phyloP scores from a whole-genome alignment of 495 filamentous ascomycete species.

The Bryoglossum gracile region DNA sequence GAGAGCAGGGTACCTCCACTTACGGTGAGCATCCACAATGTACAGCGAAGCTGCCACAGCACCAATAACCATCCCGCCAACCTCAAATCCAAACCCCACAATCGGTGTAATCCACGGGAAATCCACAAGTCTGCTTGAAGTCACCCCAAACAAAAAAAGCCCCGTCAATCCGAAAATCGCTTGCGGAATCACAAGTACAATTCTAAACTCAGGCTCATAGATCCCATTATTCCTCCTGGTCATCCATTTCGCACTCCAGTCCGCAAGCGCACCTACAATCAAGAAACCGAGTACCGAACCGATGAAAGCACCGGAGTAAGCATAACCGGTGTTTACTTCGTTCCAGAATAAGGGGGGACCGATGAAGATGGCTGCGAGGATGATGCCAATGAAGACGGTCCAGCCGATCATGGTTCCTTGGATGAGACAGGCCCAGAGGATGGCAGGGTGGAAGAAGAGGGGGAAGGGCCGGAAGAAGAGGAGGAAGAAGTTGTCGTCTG shows the following conservation, averaged over 20 bases:
- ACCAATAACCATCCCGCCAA: constrained; percentile 85
- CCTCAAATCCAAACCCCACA: constrained; percentile 68
- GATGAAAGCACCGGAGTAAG: constrained; percentile 81
- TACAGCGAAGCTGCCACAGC: constrained; percentile 77
- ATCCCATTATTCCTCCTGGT: constrained; percentile 69
- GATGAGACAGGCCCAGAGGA: constrained; percentile 84
- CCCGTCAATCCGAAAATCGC: constrained; percentile 71
- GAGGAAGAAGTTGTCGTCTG: constrained; percentile 53
- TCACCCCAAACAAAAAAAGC: constrained; percentile 76
- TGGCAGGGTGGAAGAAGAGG: constrained; percentile 69
- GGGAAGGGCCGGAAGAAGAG: constrained; percentile 56
- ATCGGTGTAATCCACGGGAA: constrained; percentile 70
- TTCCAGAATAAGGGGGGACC: constrained; percentile 72
- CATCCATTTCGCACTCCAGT: constrained; percentile 62
- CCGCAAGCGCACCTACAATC: constrained; percentile 63
- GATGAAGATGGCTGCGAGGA: constrained; percentile 76
- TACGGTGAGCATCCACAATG: constrained; percentile 88
- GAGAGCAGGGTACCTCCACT: too few relatives aligned
- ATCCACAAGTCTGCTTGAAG: constrained; percentile 45
- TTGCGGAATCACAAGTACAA: constrained; percentile 75
- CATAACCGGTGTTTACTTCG: constrained; percentile 78
- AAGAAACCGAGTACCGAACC: constrained; percentile 74
- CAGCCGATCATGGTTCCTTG: constrained; percentile 90
- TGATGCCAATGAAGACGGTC: constrained; percentile 89
- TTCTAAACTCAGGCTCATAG: constrained; percentile 88